phyloP scores from a whole-genome alignment of 1,284 basidiomycete genomes.

The Tremellales sp. region DNA sequence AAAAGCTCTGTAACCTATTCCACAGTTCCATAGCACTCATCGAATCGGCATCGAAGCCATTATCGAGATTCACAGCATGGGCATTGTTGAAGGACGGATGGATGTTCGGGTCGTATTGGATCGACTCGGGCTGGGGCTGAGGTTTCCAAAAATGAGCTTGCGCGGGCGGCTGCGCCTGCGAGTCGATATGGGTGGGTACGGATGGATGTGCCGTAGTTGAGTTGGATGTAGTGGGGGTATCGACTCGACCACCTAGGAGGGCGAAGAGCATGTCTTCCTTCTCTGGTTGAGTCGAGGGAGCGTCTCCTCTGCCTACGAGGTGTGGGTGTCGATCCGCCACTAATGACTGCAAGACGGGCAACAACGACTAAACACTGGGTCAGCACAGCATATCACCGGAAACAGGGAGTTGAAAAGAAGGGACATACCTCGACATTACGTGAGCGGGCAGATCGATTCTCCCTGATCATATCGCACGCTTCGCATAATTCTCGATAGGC shows the following conservation, averaged over 20 bases:
- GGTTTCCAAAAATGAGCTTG: conserved; percentile 1
- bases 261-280: conserved; percentile 44
- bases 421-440: conserved; percentile 23
- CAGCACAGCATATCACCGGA: neutral
- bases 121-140: conserved; percentile 8
- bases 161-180: conserved; percentile 1
- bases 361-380: conserved; percentile 19
- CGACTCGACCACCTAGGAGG: conserved; percentile 40
- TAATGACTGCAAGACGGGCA: conserved; percentile 34
- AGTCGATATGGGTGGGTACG: neutral
- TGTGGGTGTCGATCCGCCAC: conserved; percentile 36
- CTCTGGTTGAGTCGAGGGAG: conserved; percentile 14
- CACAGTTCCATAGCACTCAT: conserved; percentile 23
- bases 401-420: conserved; percentile 3
- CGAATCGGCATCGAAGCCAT: neutral
- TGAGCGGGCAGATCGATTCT: conserved; percentile 25
- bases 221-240: conserved; percentile 6
- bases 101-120: conserved; percentile 2
- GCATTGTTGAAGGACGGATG: neutral
- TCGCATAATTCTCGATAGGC: conserved; percentile 34
- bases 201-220: neutral
- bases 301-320: conserved; percentile 17
- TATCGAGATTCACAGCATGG: neutral
- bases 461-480: conserved; percentile 31
- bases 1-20: conserved; percentile 41